Evolutionary conservation across 192 early-diverging fungal species (phyloP).

Genomic region (Phlyctochytrium arcticum): DNA sequence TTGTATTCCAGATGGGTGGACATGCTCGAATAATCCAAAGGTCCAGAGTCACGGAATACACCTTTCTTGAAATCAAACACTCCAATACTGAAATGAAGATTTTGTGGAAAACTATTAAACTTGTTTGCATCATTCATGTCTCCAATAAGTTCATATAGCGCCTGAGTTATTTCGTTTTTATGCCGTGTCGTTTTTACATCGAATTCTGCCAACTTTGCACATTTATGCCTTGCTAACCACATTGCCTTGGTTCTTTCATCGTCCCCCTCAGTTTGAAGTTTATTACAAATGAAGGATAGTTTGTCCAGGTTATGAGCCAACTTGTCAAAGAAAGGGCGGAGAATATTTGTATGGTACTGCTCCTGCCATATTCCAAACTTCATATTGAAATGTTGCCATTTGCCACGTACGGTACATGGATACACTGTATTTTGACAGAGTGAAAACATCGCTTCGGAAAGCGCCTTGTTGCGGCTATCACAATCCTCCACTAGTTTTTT

Average conservation of each 20-base stretch:
- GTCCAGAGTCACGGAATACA: background rate
- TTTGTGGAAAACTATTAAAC: background rate
- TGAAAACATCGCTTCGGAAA: background rate
- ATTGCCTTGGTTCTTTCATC: too few species aligned
- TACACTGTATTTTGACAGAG: background rate
- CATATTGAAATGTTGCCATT: background rate
- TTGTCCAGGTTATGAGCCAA: background rate
- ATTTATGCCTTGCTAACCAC: background rate
- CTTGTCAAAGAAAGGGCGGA: background rate
- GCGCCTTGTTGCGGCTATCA: background rate
- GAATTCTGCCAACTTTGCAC: too few species aligned
- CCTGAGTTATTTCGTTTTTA: background rate
- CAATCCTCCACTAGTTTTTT: background rate
- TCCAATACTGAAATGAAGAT: background rate
- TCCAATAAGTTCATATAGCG: background rate
- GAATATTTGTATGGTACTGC: background rate
- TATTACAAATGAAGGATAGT: background rate
- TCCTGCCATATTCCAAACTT: background rate
- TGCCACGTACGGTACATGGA: background rate
- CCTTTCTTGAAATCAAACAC: background rate
- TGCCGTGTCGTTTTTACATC: background rate
- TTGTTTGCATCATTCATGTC: background rate
- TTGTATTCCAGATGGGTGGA: background rate
- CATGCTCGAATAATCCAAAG: background rate
- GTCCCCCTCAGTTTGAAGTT: background rate